Conservation (phyloP, 1,284 basidiomycete genomes). For the Apiotrichum mycotoxinovorans region DNA sequence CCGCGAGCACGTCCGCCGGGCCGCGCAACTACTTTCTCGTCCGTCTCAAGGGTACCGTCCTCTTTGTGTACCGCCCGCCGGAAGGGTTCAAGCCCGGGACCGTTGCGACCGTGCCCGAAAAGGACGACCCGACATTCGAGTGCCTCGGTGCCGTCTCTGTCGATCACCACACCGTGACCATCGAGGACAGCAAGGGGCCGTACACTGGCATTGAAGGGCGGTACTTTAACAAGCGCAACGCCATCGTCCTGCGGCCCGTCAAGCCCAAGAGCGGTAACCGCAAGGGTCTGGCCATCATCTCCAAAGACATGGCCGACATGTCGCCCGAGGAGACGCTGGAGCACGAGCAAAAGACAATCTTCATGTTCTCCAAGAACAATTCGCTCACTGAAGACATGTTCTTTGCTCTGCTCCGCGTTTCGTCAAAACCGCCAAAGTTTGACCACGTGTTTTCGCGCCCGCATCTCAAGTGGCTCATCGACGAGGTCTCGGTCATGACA, state of each 20-base stretch:
- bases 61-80: slow-evolving; percentile 66
- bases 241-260: slow-evolving; percentile 67
- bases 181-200: slow-evolving; percentile 62
- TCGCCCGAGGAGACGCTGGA: slow-evolving; percentile 52
- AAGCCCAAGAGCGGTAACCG: slow-evolving; percentile 24
- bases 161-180: slow-evolving; percentile 62
- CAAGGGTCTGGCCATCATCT: slow-evolving; percentile 24
- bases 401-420: slow-evolving; percentile 71
- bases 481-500: slow-evolving; percentile 66
- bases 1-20: slow-evolving; percentile 37
- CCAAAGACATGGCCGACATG: slow-evolving; percentile 32
- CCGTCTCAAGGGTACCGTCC: slow-evolving; percentile 77
- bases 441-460: slow-evolving; percentile 62
- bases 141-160: slow-evolving; percentile 81
- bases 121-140: slow-evolving; percentile 54
- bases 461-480: slow-evolving; percentile 81
- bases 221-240: slow-evolving; percentile 81
- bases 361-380: slow-evolving; percentile 78
- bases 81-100: slow-evolving; percentile 48
- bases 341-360: slow-evolving; percentile 65
- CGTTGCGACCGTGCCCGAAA: not conserved
- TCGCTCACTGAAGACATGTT: slow-evolving; percentile 81
- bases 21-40: slow-evolving; percentile 83
- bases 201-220: slow-evolving; percentile 58
- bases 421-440: slow-evolving; percentile 54